Base-by-base conservation (phyloP, 2,329 filamentous ascomycete genomes). In the Trichoderma aggressivum region DNA sequence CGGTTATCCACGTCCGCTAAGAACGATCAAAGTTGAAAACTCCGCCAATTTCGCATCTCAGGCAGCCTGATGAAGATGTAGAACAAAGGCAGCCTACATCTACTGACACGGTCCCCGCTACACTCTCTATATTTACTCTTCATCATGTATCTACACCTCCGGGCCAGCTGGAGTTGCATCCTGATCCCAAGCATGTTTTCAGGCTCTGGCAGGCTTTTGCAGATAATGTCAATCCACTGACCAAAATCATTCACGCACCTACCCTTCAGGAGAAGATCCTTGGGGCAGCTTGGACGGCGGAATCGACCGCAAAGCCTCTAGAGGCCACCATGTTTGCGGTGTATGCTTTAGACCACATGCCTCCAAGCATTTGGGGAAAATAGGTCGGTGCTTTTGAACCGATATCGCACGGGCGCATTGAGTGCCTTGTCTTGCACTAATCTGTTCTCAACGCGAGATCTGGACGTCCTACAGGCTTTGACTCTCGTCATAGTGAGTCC, bases 121-220 rank as follows among this genome's bases (percentile, higher is more conserved):
- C 36, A 16, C 55, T 28, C 28, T 68, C 55, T 12, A 7, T 68
- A 60, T 34, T 60, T 5, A n/a, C 43, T 18, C 36, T 58, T 5
- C 3, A 18, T n/a, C 63, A 39, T 16, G 5, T 66, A 1, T 66
- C 55, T n/a, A 53, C 55, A 30, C 1, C 65, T 50, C 55, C 28
- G 10, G 36, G 6, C 7, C 65, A 60, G 8, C 6, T 50, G 1
- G 55, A 60, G 21, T 7, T 91, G 77, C 89, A 91, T 74, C 92
- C 92, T 0, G 83, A 88, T 7, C 86, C 89, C 0, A 85, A 88
- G 16, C 88, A 92, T 39, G 87, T 92, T 32, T 90, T 92, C 75
- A 86, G 86, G 63, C 84, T 94, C 6, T 95, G 92, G 92, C 90
- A 94, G 77, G 83, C 88, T 11, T 94, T 91, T 74, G 82, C 94